phyloP scores from a whole-genome alignment of 1,284 basidiomycete species.

The Neotropicomus parvogracilis region DNA sequence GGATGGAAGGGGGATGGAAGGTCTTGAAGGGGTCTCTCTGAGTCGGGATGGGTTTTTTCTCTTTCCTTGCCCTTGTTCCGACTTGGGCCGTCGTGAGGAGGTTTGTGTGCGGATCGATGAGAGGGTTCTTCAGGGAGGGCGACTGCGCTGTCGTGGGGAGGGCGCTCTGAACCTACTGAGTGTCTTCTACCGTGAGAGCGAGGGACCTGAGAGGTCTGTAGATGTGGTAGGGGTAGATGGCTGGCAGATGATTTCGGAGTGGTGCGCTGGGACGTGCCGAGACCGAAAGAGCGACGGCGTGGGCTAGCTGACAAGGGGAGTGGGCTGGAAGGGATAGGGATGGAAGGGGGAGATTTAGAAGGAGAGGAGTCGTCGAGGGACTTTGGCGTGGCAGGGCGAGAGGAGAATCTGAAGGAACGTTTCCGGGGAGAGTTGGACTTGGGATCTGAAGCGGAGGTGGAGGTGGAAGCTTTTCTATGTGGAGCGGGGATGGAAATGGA shows the following conservation, averaged over 20 bases:
- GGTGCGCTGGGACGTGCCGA: constrained; percentile 28
- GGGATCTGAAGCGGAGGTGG: constrained; percentile 23
- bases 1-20: constrained; percentile 11
- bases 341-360: constrained; percentile 23
- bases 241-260: constrained; percentile 32
- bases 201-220: constrained; percentile 8
- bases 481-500: constrained; percentile 19
- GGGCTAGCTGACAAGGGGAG: constrained; percentile 34
- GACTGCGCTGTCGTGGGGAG: constrained; percentile 33
- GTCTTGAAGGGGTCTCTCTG: constrained; percentile 5
- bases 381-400: constrained; percentile 35
- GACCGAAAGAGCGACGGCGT: constrained; percentile 33
- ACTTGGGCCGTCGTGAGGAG: constrained; percentile 7
- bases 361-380: constrained; percentile 22
- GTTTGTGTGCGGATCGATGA: constrained; percentile 14
- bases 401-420: constrained; percentile 33
- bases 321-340: constrained; percentile 30
- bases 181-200: constrained; percentile 31
- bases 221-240: constrained; percentile 26
- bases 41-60: constrained; percentile 9
- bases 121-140: constrained; percentile 32
- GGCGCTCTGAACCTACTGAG: constrained; percentile 30
- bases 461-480: constrained; percentile 26
- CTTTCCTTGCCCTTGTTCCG: constrained; percentile 32
- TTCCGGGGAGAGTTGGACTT: constrained; percentile 19